phyloP scores from a whole-genome alignment of 495 filamentous ascomycete genomes.

The Physcia stellaris region DNA sequence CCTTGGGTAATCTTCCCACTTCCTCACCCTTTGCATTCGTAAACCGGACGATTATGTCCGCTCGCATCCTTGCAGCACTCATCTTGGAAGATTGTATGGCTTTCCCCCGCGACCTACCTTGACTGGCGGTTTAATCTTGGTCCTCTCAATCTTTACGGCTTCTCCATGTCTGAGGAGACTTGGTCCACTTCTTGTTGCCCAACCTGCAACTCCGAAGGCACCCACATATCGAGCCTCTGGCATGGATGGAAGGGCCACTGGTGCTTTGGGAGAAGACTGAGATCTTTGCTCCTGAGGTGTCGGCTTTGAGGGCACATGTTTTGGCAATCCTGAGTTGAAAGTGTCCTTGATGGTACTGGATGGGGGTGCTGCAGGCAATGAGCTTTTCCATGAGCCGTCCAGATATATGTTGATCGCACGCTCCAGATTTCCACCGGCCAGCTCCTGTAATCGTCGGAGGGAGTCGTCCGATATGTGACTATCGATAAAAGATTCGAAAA shows the following conservation, averaged over 20 bases:
- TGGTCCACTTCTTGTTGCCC: slow-evolving; percentile 78
- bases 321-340: background rate
- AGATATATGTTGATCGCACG: slow-evolving; percentile 75
- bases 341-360: background rate
- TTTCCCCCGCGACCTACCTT: slow-evolving; percentile 37
- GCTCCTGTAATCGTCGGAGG: slow-evolving; percentile 37
- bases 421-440: slow-evolving; percentile 49
- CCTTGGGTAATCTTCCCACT: slow-evolving; percentile 76
- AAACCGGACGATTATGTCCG: slow-evolving; percentile 88
- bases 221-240: slow-evolving; percentile 69
- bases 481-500: slow-evolving; percentile 60
- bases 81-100: slow-evolving; percentile 25
- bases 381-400: slow-evolving; percentile 74
- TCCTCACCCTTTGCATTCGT: slow-evolving; percentile 69
- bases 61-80: slow-evolving; percentile 30
- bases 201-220: slow-evolving; percentile 80
- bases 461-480: slow-evolving; percentile 40
- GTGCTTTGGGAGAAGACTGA: background rate
- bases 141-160: slow-evolving; percentile 68
- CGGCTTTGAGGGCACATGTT: background rate
- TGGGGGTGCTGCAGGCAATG: slow-evolving; percentile 7
- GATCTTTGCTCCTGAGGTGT: background rate
- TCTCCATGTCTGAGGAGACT: slow-evolving; percentile 66
- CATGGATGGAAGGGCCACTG: slow-evolving; percentile 21
- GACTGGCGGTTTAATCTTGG: slow-evolving; percentile 51